Conservation (phyloP, 805 yeast species). For the Kazachstania martiniae region DNA sequence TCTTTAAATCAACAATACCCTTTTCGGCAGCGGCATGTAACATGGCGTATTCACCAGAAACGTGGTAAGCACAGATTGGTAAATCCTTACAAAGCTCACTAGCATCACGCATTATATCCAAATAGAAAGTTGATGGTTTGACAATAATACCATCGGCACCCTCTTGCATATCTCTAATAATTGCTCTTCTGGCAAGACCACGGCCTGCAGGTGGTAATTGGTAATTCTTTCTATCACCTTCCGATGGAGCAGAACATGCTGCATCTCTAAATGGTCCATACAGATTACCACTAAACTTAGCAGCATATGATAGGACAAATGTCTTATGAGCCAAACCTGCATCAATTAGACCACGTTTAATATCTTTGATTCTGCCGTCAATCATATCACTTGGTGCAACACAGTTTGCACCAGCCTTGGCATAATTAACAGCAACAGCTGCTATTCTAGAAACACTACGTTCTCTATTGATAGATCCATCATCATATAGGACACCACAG, state of each 20-base stretch:
- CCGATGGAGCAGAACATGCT: slow-evolving; percentile 81
- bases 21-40: slow-evolving; percentile 96
- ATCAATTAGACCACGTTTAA: slow-evolving; percentile 72
- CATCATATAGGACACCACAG: slow-evolving; percentile 83
- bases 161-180: slow-evolving; percentile 74
- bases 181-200: slow-evolving; percentile 89
- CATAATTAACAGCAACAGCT: slow-evolving; percentile 90
- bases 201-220: slow-evolving; percentile 90
- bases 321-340: slow-evolving; percentile 79
- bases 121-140: slow-evolving; percentile 90
- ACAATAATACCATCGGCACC: slow-evolving; percentile 95
- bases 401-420: slow-evolving; percentile 88
- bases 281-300: slow-evolving; percentile 81
- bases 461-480: slow-evolving; percentile 73
- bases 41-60: slow-evolving; percentile 96
- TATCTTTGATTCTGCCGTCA: slow-evolving; percentile 86
- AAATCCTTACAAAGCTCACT: slow-evolving; percentile 67
- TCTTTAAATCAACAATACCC: slow-evolving; percentile 77
- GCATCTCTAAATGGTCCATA: slow-evolving; percentile 98
- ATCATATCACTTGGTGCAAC: slow-evolving; percentile 98
- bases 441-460: slow-evolving; percentile 73
- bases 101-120: slow-evolving; percentile 87
- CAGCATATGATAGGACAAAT: slow-evolving; percentile 86
- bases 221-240: slow-evolving; percentile 86
- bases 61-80: slow-evolving; percentile 93